Evolutionary conservation across 345 rosid genomes (phyloP).

Genomic region (Physaria fendleri): DNA sequence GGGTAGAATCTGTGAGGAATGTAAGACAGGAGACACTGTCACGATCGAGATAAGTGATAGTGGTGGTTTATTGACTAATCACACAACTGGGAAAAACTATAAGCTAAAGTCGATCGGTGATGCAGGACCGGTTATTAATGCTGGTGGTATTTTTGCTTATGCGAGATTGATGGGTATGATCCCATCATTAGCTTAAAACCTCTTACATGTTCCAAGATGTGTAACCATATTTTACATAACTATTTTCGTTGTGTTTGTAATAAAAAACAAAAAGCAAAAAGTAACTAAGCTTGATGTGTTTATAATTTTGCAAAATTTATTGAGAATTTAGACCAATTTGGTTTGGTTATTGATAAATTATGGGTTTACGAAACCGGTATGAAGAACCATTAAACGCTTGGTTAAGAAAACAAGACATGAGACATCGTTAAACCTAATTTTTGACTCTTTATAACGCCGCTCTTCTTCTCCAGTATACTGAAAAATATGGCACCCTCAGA

Average conservation of each 20-base stretch:
- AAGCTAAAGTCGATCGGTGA: conserved; percentile 75
- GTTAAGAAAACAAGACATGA: neutral
- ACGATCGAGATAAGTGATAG: conserved; percentile 58
- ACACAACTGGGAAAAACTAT: conserved; percentile 68
- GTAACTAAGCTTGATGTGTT: neutral
- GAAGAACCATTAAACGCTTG: neutral
- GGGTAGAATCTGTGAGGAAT: conserved; percentile 72
- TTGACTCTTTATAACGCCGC: conserved; percentile 24
- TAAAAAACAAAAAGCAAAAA: too few relatives aligned
- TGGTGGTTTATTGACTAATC: conserved; percentile 60
- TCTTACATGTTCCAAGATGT: neutral
- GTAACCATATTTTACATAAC: neutral
- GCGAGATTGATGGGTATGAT: conserved; percentile 77
- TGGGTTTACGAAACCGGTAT: conserved; percentile 4
- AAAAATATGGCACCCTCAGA: conserved; percentile 2
- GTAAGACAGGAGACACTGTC: conserved; percentile 68
- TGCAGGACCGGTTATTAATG: conserved; percentile 74
- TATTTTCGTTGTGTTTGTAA: too few relatives aligned
- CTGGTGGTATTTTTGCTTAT: conserved; percentile 77
- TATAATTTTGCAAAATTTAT: neutral
- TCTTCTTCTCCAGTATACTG: conserved; percentile 3
- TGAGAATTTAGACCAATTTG: neutral
- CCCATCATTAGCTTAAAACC: conserved; percentile 31
- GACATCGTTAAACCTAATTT: conserved; percentile 14
- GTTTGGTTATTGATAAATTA: neutral